A percentile compares a stretch with the other conserved stretches of the same genome.
Conservation (phyloP, 208 protist genomes). For the Crithidia bombi region DNA sequence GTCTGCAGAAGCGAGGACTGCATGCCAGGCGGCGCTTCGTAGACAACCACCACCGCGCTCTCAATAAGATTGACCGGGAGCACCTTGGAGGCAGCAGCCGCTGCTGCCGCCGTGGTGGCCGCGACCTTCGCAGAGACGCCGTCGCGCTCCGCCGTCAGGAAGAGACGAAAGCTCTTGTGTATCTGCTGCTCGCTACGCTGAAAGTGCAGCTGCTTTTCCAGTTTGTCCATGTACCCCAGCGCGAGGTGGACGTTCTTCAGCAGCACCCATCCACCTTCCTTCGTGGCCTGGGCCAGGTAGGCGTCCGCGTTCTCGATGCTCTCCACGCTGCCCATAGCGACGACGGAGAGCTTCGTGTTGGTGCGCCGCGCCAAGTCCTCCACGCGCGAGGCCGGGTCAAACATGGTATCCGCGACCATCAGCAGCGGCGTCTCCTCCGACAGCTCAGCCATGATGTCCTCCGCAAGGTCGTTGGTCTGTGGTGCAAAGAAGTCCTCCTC, state of each 20-base stretch:
- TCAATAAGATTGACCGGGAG: slow-evolving; percentile 83
- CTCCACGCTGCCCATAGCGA: slow-evolving; percentile 97
- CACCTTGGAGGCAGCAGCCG: slow-evolving; percentile 16
- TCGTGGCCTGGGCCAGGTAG: slow-evolving; percentile 85
- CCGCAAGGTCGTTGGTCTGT: slow-evolving; percentile 50
- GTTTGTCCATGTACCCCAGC: slow-evolving; percentile 89
- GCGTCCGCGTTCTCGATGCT: slow-evolving; percentile 92
- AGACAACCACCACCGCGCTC: slow-evolving; percentile 88
- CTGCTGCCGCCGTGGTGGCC: neutral
- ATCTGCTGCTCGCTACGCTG: slow-evolving; percentile 61
- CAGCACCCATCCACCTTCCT: slow-evolving; percentile 95
- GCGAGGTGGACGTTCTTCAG: slow-evolving; percentile 99
- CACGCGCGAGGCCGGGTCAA: slow-evolving; percentile 93
- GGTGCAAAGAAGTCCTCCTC: slow-evolving; percentile 59
- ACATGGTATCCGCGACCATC: slow-evolving; percentile 90
- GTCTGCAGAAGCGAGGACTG: slow-evolving; percentile 93
- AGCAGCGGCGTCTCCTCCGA: slow-evolving; percentile 78
- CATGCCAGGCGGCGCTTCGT: slow-evolving; percentile 97
- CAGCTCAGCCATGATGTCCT: slow-evolving; percentile 63
- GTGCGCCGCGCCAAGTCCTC: slow-evolving; percentile 87
- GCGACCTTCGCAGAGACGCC: slow-evolving; percentile 37
- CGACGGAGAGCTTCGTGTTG: slow-evolving; percentile 52
- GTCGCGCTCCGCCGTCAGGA: slow-evolving; percentile 97
- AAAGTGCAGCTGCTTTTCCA: slow-evolving; percentile 97
- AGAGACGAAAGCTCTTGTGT: slow-evolving; percentile 94